Percentiles rank a stretch among this genome's conserved stretches.
phyloP scores from a whole-genome alignment of 2,329 filamentous ascomycete genomes.

The Talaromyces sp. region DNA sequence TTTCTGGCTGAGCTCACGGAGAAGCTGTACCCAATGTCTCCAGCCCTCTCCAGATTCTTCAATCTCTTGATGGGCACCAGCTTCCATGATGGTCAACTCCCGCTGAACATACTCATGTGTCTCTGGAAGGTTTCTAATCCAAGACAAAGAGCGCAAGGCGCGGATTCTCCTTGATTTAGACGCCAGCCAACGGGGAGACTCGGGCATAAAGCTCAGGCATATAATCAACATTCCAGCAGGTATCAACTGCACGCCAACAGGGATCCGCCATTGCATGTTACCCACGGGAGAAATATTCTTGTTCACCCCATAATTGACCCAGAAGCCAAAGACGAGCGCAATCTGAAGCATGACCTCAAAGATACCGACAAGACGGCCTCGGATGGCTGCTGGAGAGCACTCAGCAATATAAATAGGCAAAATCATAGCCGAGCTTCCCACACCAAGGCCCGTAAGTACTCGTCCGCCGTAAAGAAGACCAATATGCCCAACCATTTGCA shows the following conservation, averaged over 20 bases:
- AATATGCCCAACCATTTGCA: slow-evolving; percentile 41
- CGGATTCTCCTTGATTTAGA: slow-evolving; percentile 61
- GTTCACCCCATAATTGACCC: slow-evolving; percentile 49
- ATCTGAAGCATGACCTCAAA: slow-evolving; percentile 52
- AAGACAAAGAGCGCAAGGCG: slow-evolving; percentile 49
- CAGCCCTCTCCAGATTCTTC: slow-evolving; percentile 21
- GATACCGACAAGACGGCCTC: slow-evolving; percentile 54
- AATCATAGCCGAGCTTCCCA: slow-evolving; percentile 47
- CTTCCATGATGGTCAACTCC: slow-evolving; percentile 49
- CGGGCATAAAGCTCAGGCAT: slow-evolving; percentile 56
- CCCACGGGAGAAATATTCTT: slow-evolving; percentile 24
- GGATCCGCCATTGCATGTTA: slow-evolving; percentile 54
- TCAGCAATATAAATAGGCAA: slow-evolving; percentile 55
- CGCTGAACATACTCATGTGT: slow-evolving; percentile 48
- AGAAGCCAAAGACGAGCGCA: slow-evolving; percentile 38
- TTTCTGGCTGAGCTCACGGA: slow-evolving; percentile 16
- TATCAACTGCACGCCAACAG: slow-evolving; percentile 57
- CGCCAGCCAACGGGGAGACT: slow-evolving; percentile 62
- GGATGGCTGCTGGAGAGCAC: slow-evolving; percentile 51
- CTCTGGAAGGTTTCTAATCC: slow-evolving; percentile 48
- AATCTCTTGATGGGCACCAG: slow-evolving; percentile 54
- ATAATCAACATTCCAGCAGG: slow-evolving; percentile 55
- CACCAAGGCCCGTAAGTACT: slow-evolving; percentile 15
- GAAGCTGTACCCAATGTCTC: slow-evolving; percentile 47
- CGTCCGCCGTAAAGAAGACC: slow-evolving; percentile 4